phyloP scores from a whole-genome alignment of 116 monocot genomes.

The Dioscorea cayenensis region DNA sequence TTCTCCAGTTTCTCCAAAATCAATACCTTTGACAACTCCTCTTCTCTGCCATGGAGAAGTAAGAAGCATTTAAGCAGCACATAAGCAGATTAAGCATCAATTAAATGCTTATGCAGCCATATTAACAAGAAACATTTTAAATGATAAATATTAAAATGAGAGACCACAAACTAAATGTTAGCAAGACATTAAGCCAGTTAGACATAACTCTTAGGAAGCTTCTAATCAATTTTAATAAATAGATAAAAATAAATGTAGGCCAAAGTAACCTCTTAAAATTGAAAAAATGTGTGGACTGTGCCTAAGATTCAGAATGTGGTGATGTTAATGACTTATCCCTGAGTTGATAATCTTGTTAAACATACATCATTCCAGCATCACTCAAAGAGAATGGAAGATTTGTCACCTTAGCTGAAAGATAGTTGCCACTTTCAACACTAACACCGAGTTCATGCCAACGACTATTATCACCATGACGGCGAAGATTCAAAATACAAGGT shows the following conservation, averaged over 20 bases:
- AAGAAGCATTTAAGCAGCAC: neutral
- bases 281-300: neutral
- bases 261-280: no score
- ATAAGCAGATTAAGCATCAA: neutral
- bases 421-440: conserved; percentile 69
- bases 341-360: neutral
- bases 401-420: conserved; percentile 72
- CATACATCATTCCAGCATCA: neutral
- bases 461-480: conserved; percentile 59
- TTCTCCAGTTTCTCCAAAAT: conserved; percentile 93
- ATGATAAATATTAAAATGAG: no score
- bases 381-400: neutral
- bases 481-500: conserved; percentile 55
- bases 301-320: no score
- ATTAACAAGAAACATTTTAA: no score
- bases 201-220: no score
- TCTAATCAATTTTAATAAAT: no score
- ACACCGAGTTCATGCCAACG: conserved; percentile 70
- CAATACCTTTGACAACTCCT: conserved; percentile 89
- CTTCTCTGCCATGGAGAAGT: conserved; percentile 63
- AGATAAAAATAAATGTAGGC: no score
- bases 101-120: no score
- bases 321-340: neutral
- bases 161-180: no score
- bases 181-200: no score